phyloP scores from a whole-genome alignment of 139 green algal species.

The Spirogloea muscicola region DNA sequence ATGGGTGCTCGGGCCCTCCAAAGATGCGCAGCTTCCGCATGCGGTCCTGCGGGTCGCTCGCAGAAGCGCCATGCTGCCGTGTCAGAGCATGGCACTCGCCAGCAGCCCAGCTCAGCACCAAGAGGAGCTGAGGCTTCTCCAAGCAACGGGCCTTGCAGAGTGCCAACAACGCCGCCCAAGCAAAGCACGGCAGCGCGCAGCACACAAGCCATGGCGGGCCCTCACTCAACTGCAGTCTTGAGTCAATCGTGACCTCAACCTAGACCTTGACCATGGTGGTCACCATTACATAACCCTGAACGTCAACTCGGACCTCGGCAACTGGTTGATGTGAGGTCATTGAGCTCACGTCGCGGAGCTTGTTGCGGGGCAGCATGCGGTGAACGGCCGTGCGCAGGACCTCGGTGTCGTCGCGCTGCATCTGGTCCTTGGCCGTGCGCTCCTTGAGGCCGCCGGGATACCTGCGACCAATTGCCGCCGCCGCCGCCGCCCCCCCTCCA shows the following conservation, averaged over 20 bases:
- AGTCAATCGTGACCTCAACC: background rate
- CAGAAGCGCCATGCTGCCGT: too few relatives aligned
- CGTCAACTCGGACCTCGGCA: background rate
- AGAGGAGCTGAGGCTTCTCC: too few relatives aligned
- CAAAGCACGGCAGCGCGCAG: too few relatives aligned
- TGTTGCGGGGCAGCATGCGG: conserved; percentile 58
- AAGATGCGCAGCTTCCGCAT: conserved; percentile 57
- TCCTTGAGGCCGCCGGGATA: conserved; percentile 56
- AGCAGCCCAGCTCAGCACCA: too few relatives aligned
- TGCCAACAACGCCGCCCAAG: too few relatives aligned
- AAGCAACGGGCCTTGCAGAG: too few relatives aligned
- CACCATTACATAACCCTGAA: background rate
- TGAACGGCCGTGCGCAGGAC: conserved; percentile 54
- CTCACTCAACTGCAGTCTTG: background rate
- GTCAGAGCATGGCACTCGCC: too few relatives aligned
- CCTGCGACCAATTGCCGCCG: conserved; percentile 29
- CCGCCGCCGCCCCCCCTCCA: too few relatives aligned
- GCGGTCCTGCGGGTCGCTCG: conserved; percentile 43
- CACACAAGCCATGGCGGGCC: background rate
- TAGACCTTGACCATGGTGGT: too few relatives aligned
- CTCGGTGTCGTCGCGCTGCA: conserved; percentile 38
- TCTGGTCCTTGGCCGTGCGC: conserved; percentile 46
- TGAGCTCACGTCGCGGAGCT: conserved; percentile 31
- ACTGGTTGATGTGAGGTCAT: background rate
- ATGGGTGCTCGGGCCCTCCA: conserved; percentile 46